phyloP scores from a whole-genome alignment of 2,329 filamentous ascomycete species.

The Botryotinia narcissicola region DNA sequence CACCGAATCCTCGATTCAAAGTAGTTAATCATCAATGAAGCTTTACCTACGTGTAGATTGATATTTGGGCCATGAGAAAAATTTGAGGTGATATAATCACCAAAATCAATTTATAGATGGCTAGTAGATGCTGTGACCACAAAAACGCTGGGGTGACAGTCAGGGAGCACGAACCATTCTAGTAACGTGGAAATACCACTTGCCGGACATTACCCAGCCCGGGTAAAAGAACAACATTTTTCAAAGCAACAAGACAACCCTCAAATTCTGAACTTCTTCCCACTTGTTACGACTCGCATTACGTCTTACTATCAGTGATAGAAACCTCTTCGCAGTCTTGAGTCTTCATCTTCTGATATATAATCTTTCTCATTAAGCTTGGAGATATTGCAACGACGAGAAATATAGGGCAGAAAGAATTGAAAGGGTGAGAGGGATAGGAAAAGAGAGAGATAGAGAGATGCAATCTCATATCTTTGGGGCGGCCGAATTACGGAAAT shows the following conservation, averaged over 20 bases:
- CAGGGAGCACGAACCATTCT: neutral
- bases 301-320: neutral
- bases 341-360: neutral
- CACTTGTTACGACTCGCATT: neutral
- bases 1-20: neutral
- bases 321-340: neutral
- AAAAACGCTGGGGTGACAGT: neutral
- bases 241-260: neutral
- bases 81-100: neutral
- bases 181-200: neutral
- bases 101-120: neutral
- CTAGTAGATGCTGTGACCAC: neutral
- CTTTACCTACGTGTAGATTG: too few relatives aligned
- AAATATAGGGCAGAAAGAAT: neutral
- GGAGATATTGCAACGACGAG: neutral
- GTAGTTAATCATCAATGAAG: neutral
- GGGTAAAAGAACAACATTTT: neutral
- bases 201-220: neutral
- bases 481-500: neutral
- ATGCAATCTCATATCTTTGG: neutral
- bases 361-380: neutral
- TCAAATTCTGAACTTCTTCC: neutral
- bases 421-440: neutral
- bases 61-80: neutral
- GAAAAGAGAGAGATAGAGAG: neutral